These are phyloP conservation scores for Aspergillus japonicus DNA, from an alignment of 2,329 filamentous ascomycete species.

Conservation along the genomic window DNA sequence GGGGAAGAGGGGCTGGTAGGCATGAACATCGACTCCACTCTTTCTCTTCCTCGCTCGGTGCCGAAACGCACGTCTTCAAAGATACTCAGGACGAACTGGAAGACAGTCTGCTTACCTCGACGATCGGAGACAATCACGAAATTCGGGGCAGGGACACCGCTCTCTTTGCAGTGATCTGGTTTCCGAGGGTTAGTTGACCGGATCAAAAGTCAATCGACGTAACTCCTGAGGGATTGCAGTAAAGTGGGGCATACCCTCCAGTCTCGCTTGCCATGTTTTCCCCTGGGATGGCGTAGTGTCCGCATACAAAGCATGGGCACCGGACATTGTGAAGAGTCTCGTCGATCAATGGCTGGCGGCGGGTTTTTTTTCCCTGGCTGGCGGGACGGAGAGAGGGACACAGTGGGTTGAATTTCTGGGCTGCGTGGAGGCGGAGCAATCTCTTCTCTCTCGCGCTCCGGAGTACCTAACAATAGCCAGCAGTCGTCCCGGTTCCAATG, in stretches of 20 bases:
- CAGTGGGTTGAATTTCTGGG: neutral
- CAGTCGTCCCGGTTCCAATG: neutral
- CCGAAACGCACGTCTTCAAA: slow-evolving; percentile 19
- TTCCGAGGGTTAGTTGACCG: slow-evolving; percentile 3
- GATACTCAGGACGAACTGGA: slow-evolving; percentile 19
- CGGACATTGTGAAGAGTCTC: neutral
- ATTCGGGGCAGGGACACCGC: slow-evolving; percentile 55
- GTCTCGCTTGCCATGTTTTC: slow-evolving; percentile 55
- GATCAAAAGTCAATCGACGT: slow-evolving; percentile 1
- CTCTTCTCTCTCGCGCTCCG: no score
- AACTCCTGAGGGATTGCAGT: slow-evolving; percentile 15
- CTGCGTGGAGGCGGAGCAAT: no score
- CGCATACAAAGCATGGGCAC: slow-evolving; percentile 9
- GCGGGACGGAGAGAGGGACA: neutral
- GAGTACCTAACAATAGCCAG: neutral
- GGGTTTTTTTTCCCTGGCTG: neutral
- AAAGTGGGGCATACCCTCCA: slow-evolving; percentile 50
- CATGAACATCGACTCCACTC: slow-evolving; percentile 27
- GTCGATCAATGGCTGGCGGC: neutral
- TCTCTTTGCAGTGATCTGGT: slow-evolving; percentile 58
- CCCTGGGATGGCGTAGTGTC: slow-evolving; percentile 4
- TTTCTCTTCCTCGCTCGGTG: slow-evolving; percentile 18
- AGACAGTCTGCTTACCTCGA: slow-evolving; percentile 55
- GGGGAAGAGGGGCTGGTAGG: neutral
- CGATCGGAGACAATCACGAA: slow-evolving; percentile 74